phyloP scores from a whole-genome alignment of 164 flowering plant genomes.

The Tetrastigma voinierianum region DNA sequence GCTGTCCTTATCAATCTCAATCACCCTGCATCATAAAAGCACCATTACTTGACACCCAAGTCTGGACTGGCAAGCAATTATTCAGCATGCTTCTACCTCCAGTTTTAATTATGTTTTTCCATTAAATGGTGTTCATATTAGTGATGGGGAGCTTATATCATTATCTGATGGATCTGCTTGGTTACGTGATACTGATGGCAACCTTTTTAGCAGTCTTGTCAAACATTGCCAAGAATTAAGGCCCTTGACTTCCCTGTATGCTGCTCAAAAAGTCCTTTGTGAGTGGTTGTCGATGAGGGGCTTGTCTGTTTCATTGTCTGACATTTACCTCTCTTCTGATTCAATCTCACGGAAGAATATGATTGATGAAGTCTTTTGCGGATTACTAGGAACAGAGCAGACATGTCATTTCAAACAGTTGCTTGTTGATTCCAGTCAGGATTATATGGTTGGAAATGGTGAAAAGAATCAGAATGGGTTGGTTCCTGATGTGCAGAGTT shows the following conservation, averaged over 20 bases:
- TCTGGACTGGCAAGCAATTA: constrained; percentile 86
- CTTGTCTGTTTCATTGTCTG: constrained; percentile 75
- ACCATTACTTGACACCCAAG: constrained; percentile 17
- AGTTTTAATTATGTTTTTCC: constrained; percentile 41
- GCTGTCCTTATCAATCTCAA: constrained; percentile 31
- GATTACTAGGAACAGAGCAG: constrained; percentile 64
- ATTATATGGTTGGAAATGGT: constrained; percentile 32
- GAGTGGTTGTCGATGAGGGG: constrained; percentile 87
- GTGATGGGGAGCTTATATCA: constrained; percentile 57
- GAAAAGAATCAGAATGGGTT: constrained; percentile 25
- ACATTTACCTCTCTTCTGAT: constrained; percentile 64
- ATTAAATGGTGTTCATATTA: constrained; percentile 35
- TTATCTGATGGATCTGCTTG: constrained; percentile 44
- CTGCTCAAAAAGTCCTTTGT: constrained; percentile 72
- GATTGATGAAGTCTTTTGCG: constrained; percentile 66
- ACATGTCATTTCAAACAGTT: constrained; percentile 35
- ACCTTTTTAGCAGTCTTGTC: constrained; percentile 45
- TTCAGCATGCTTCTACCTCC: constrained; percentile 78
- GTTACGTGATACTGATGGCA: constrained; percentile 55
- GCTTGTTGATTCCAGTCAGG: constrained; percentile 44
- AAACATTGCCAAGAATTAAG: constrained; percentile 27
- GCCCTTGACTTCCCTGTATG: constrained; percentile 43
- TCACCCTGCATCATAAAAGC: constrained; percentile 54
- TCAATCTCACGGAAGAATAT: constrained; percentile 42
- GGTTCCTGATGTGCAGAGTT: constrained; percentile 24